A percentile compares a stretch with the other conserved stretches of the same genome.
Evolutionary conservation across 129 eudicot genomes (phyloP).

Genomic region (Artemisia argyi): DNA sequence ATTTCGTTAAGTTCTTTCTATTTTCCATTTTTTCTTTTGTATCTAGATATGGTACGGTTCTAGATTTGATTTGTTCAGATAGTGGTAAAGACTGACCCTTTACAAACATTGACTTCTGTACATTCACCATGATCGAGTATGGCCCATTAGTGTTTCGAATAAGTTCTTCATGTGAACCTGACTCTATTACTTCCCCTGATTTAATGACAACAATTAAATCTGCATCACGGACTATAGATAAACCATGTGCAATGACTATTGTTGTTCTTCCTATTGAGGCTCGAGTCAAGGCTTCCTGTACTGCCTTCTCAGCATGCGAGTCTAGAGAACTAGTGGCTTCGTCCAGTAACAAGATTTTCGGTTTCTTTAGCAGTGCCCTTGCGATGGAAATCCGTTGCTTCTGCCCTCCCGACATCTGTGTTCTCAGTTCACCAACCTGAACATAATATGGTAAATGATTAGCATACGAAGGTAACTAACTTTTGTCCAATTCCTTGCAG

Average conservation of each 20-base stretch:
- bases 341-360: conserved; percentile 34
- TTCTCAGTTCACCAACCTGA: conserved; percentile 39
- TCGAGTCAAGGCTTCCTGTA: conserved; percentile 34
- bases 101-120: conserved; percentile 1
- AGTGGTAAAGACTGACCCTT: conserved; percentile 5
- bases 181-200: conserved; percentile 37
- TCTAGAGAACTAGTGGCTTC: conserved; percentile 45
- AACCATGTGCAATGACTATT: conserved; percentile 32
- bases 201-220: conserved; percentile 25
- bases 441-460: not conserved
- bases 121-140: conserved; percentile 23
- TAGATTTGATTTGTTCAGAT: conserved; percentile 6
- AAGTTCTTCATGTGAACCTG: conserved; percentile 40
- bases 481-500: not conserved
- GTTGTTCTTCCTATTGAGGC: conserved; percentile 34
- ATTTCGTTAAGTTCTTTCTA: not conserved
- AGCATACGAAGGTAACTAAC: not conserved
- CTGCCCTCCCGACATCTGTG: conserved; percentile 43
- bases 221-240: conserved; percentile 17
- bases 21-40: conserved; percentile 12
- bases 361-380: conserved; percentile 35
- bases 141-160: conserved; percentile 22
- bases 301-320: conserved; percentile 27
- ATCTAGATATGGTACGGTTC: not conserved
- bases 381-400: conserved; percentile 40